Percentiles rank a stretch among this genome's conserved stretches.
phyloP scores from a whole-genome alignment of 2,329 filamentous ascomycete species.

The Exophiala viscosa region DNA sequence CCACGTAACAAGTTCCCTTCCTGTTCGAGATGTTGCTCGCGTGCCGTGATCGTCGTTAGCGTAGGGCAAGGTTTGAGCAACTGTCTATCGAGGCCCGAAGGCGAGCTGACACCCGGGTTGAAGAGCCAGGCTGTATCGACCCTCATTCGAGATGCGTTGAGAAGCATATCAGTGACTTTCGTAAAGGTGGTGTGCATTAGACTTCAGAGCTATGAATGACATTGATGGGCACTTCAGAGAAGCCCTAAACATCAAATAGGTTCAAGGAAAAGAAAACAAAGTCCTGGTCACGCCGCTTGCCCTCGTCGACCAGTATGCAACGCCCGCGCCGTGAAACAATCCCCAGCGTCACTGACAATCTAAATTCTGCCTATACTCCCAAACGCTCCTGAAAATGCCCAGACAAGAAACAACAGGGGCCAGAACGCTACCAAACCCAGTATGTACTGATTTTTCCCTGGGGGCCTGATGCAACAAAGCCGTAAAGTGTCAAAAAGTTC shows the following conservation, averaged over 20 bases:
- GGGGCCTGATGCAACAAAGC: neutral
- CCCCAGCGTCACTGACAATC: neutral
- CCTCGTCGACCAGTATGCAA: neutral
- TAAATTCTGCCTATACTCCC: neutral
- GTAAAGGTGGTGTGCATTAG: neutral
- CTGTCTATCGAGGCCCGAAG: no score
- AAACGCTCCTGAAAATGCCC: conserved; percentile 25
- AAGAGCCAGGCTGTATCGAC: no score
- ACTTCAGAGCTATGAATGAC: no score
- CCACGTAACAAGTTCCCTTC: no score
- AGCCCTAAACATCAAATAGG: neutral
- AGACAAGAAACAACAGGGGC: conserved; percentile 6
- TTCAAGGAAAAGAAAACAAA: neutral
- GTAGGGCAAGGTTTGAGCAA: no score
- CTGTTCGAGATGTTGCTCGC: no score
- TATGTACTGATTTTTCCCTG: conserved; percentile 9
- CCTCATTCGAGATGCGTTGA: no score
- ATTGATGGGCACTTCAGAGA: no score
- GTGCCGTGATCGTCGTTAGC: no score
- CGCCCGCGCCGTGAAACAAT: neutral
- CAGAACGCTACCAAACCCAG: conserved; percentile 10
- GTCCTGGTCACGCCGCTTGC: neutral
- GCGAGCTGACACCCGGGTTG: no score
- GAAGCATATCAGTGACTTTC: neutral
- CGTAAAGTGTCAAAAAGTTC: conserved; percentile 11